Evolutionary conservation across 208 protist genomes (phyloP).

Genomic region (Trichomonas vaginalis): DNA sequence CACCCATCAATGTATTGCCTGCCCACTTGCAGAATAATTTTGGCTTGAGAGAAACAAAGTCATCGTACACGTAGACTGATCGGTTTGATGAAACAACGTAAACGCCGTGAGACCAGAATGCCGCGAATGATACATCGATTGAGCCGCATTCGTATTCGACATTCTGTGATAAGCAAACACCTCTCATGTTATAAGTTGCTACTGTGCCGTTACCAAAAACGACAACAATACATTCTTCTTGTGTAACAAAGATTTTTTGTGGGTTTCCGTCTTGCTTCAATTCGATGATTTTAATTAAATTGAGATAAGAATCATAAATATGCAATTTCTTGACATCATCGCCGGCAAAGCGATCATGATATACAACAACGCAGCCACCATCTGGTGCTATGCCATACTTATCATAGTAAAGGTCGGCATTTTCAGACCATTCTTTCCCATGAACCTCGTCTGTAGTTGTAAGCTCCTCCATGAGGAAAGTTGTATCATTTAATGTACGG

Average conservation of each 20-base stretch:
- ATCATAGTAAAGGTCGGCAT: background rate
- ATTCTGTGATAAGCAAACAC: background rate
- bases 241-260: background rate
- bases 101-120: background rate
- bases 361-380: background rate
- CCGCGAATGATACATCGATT: background rate
- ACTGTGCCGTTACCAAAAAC: background rate
- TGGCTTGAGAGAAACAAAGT: background rate
- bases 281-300: background rate
- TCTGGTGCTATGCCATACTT: background rate
- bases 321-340: background rate
- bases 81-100: background rate
- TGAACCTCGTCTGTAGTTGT: background rate
- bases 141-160: background rate
- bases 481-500: background rate
- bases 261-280: background rate
- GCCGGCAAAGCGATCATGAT: background rate
- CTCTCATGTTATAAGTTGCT: background rate
- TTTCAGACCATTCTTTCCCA: background rate
- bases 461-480: background rate
- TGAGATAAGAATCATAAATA: background rate
- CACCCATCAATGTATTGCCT: background rate
- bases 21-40: background rate
- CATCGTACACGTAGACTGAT: background rate
- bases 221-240: background rate